phyloP scores from a whole-genome alignment of 257 asterid genomes.

The Jaltomata sinuosa region DNA sequence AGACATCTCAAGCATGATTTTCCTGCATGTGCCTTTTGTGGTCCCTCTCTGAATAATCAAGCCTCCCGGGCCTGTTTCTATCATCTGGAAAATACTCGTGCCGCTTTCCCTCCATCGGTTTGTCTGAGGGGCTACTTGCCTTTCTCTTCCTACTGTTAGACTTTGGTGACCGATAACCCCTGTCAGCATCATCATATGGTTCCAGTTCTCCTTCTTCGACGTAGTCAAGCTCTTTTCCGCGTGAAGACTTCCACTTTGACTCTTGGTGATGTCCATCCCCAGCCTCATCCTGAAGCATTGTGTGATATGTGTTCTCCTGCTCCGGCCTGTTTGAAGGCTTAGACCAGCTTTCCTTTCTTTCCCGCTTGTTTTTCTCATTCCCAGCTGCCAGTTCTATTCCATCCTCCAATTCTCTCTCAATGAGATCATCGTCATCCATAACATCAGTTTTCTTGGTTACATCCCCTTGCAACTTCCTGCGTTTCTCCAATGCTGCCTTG shows the following conservation, averaged over 20 bases:
- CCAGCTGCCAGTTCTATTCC: conserved; percentile 53
- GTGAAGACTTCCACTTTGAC: conserved; percentile 31
- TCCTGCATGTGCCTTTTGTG: conserved; percentile 62
- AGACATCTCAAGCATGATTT: conserved; percentile 39
- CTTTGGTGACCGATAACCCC: conserved; percentile 49
- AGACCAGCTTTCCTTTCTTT: conserved; percentile 36
- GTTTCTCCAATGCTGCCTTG: conserved; percentile 46
- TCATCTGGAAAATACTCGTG: conserved; percentile 41
- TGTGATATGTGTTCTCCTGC: conserved; percentile 19
- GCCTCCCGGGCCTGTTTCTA: conserved; percentile 43
- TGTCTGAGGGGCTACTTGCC: conserved; percentile 51
- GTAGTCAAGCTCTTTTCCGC: conserved; percentile 32
- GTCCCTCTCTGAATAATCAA: conserved; percentile 71
- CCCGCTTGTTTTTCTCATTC: conserved; percentile 37
- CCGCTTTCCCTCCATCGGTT: conserved; percentile 30
- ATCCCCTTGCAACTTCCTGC: conserved; percentile 71
- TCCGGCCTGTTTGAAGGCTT: conserved; percentile 32
- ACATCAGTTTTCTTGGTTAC: conserved; percentile 37
- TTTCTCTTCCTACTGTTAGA: conserved; percentile 42
- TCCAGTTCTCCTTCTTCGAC: conserved; percentile 90
- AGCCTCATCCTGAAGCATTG: conserved; percentile 16
- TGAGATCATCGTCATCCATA: conserved; percentile 57
- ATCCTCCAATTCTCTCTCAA: conserved; percentile 76
- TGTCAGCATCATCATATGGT: conserved; percentile 35
- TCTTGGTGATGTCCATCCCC: conserved; percentile 30